Conservation (phyloP, 371 early-diverging fungal species). For the Actinomortierella ambigua region DNA sequence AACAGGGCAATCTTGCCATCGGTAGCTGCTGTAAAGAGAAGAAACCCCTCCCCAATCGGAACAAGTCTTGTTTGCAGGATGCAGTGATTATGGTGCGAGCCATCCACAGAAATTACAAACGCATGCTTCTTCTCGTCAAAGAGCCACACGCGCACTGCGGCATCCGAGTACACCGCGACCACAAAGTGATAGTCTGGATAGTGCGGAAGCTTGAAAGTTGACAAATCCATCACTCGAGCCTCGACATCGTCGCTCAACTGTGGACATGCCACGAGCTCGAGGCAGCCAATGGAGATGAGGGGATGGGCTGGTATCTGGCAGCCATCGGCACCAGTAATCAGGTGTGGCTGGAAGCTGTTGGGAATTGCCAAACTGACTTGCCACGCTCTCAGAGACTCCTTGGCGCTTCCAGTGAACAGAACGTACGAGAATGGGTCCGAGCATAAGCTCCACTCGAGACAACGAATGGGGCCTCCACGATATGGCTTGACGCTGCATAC, state of each 20-base stretch:
- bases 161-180: slow-evolving; percentile 64
- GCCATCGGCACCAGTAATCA: slow-evolving; percentile 14
- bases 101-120: slow-evolving; percentile 58
- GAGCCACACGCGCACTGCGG: slow-evolving; percentile 61
- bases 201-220: slow-evolving; percentile 46
- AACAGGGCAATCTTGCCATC: slow-evolving; percentile 64
- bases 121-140: slow-evolving; percentile 56
- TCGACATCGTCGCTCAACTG: slow-evolving; percentile 54
- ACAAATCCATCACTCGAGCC: slow-evolving; percentile 65
- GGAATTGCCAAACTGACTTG: slow-evolving; percentile 38
- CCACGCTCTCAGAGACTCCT: slow-evolving; percentile 52
- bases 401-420: slow-evolving; percentile 58
- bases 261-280: slow-evolving; percentile 24
- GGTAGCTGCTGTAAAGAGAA: slow-evolving; percentile 63
- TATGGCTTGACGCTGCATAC: slow-evolving; percentile 42
- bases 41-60: slow-evolving; percentile 43
- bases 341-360: slow-evolving; percentile 46
- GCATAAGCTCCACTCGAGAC: slow-evolving; percentile 41
- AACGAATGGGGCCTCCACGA: slow-evolving; percentile 37
- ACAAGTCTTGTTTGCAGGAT: slow-evolving; percentile 59
- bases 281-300: slow-evolving; percentile 22
- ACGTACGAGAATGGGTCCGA: slow-evolving; percentile 27
- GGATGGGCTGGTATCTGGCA: slow-evolving; percentile 21
- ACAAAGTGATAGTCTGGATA: slow-evolving; percentile 55
- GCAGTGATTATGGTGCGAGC: slow-evolving; percentile 63